phyloP scores from a whole-genome alignment of 2,329 filamentous ascomycete genomes.

The Sporothrix mexicana region DNA sequence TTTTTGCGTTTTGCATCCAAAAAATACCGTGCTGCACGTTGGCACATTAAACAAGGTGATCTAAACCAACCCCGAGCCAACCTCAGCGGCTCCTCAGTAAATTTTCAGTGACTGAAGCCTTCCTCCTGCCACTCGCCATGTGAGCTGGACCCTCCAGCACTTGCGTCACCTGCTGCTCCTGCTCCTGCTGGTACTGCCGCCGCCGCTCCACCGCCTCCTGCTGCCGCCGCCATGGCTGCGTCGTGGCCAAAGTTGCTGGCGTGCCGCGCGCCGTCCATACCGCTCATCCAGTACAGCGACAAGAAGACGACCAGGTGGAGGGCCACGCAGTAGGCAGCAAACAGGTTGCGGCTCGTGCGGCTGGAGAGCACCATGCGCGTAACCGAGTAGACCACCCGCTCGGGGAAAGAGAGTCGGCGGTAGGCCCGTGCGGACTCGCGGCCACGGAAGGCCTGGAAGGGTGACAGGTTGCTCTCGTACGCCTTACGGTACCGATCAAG shows the following conservation, averaged over 20 bases:
- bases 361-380: conserved; percentile 91
- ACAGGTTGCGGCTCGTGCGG: conserved; percentile 87
- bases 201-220: conserved; percentile 44
- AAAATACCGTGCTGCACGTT: background rate
- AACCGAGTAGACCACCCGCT: conserved; percentile 87
- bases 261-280: conserved; percentile 67
- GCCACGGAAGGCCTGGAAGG: conserved; percentile 94
- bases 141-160: conserved; percentile 40
- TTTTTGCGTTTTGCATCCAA: background rate
- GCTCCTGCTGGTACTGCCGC: conserved; percentile 44
- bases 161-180: conserved; percentile 44
- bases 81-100: no score
- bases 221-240: conserved; percentile 52
- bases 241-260: conserved; percentile 61
- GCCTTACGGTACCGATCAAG: conserved; percentile 87
- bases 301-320: conserved; percentile 87
- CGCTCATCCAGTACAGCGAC: conserved; percentile 83
- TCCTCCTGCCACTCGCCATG: conserved; percentile 69
- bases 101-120: conserved; percentile 56
- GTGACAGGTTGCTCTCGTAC: conserved; percentile 94
- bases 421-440: conserved; percentile 89
- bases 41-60: background rate
- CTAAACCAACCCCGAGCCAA: background rate
- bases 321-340: conserved; percentile 87
- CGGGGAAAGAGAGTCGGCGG: conserved; percentile 89